Evolutionary conservation across 2,329 filamentous ascomycete genomes (phyloP).

Genomic region (Pseudovirgaria hyperparasitica): DNA sequence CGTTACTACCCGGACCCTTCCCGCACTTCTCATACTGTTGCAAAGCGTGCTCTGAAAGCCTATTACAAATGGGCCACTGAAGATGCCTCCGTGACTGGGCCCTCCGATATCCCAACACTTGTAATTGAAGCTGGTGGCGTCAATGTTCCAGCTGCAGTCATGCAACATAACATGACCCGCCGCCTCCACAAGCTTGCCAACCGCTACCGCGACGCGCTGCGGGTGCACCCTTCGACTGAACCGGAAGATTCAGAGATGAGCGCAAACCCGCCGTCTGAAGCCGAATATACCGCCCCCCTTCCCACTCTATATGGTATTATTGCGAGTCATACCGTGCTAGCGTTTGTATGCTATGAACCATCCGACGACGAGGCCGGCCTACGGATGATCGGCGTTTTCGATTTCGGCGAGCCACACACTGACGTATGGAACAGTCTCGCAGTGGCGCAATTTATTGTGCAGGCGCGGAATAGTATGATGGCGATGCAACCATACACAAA

Average conservation of each 20-base stretch:
- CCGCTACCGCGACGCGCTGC: conserved; percentile 28
- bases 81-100: conserved; percentile 33
- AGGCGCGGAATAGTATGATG: conserved; percentile 38
- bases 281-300: conserved; percentile 7
- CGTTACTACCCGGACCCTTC: conserved; percentile 23
- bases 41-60: conserved; percentile 28
- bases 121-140: neutral
- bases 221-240: conserved; percentile 8
- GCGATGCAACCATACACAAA: too few relatives aligned
- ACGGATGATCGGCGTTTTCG: conserved; percentile 37
- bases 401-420: conserved; percentile 38
- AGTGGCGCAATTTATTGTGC: conserved; percentile 41
- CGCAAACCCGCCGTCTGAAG: conserved; percentile 1
- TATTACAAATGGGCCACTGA: conserved; percentile 42
- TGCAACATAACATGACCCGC: conserved; percentile 29
- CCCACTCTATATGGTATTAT: conserved; percentile 44
- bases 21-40: conserved; percentile 23
- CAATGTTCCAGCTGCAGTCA: conserved; percentile 11
- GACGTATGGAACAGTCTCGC: conserved; percentile 50
- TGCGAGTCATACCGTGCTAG: conserved; percentile 39
- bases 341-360: conserved; percentile 38
- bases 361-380: conserved; percentile 20
- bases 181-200: conserved; percentile 31
- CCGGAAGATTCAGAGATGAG: conserved; percentile 1
- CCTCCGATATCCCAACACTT: conserved; percentile 23